Percentiles rank a stretch among this genome's conserved stretches.
Evolutionary conservation across 371 early-diverging fungal genomes (phyloP).

Genomic region (Actinomortierella ambigua): DNA sequence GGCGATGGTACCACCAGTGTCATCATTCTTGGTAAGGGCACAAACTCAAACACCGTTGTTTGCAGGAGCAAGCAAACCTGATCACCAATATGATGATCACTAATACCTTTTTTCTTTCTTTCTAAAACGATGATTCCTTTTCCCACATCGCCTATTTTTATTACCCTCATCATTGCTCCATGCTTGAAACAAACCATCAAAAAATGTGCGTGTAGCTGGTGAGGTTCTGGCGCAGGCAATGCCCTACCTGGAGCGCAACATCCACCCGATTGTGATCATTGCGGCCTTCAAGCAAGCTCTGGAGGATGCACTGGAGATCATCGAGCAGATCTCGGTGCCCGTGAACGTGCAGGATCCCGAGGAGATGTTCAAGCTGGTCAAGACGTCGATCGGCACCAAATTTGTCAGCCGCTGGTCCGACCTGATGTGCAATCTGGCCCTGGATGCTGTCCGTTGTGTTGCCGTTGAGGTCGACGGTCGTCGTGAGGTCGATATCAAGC

Average conservation of each 20-base stretch:
- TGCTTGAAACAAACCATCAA: too few species aligned
- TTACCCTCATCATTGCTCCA: too few species aligned
- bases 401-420: constrained; percentile 96
- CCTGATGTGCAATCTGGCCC: constrained; percentile 96
- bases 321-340: constrained; percentile 84
- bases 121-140: background rate
- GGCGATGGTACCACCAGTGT: constrained; percentile 99
- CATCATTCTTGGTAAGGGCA: constrained; percentile 89
- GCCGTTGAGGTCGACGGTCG: constrained; percentile 75
- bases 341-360: constrained; percentile 84
- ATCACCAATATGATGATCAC: background rate
- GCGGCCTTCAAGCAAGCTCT: constrained; percentile 92
- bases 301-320: constrained; percentile 86
- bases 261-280: constrained; percentile 99
- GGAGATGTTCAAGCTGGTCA: constrained; percentile 91
- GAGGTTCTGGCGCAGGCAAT: constrained; percentile 93
- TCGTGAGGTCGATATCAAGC: constrained; percentile 96
- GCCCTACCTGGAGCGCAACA: constrained; percentile 94
- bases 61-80: constrained; percentile 1
- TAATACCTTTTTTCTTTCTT: background rate
- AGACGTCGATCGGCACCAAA: constrained; percentile 96
- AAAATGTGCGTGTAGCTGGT: constrained; percentile 69
- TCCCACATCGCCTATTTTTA: background rate
- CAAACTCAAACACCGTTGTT: background rate
- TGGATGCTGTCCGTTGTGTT: constrained; percentile 95